Conservation (phyloP, 345 rosid genomes). For the Lepidium africanum region DNA sequence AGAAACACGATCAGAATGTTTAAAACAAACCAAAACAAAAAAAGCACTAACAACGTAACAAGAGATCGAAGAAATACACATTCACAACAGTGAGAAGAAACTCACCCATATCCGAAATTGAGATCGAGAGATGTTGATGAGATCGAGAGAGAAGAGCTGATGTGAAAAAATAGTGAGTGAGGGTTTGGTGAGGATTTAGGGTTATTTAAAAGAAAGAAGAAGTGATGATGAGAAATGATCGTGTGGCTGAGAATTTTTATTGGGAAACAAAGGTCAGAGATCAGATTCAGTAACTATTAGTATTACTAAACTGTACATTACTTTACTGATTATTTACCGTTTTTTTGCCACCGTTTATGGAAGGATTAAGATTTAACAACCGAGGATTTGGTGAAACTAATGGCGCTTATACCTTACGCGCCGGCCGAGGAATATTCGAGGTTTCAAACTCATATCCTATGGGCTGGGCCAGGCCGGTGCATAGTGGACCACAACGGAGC, state of each 20-base stretch:
- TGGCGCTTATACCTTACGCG: slow-evolving; percentile 8
- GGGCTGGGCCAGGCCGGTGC: slow-evolving; percentile 14
- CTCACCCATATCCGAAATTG: slow-evolving; percentile 19
- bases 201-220: slow-evolving; percentile 20
- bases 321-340: slow-evolving; percentile 10
- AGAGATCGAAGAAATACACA: background rate
- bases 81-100: background rate
- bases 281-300: slow-evolving; percentile 9
- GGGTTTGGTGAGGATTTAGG: slow-evolving; percentile 19
- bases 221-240: slow-evolving; percentile 1
- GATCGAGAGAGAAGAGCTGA: slow-evolving; percentile 7
- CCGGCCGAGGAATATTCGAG: slow-evolving; percentile 21
- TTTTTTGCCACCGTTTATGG: background rate
- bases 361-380: background rate
- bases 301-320: background rate
- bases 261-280: background rate
- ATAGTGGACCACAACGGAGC: background rate
- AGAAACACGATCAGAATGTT: background rate
- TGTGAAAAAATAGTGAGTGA: slow-evolving; percentile 11
- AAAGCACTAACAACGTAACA: background rate
- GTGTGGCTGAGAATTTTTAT: slow-evolving; percentile 22
- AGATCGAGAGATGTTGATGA: background rate
- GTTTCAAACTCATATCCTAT: slow-evolving; percentile 12
- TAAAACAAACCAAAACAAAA: background rate
- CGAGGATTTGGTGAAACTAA: background rate